Base-by-base conservation (phyloP, 1,284 basidiomycete species). In the Earliella scabrosa region DNA sequence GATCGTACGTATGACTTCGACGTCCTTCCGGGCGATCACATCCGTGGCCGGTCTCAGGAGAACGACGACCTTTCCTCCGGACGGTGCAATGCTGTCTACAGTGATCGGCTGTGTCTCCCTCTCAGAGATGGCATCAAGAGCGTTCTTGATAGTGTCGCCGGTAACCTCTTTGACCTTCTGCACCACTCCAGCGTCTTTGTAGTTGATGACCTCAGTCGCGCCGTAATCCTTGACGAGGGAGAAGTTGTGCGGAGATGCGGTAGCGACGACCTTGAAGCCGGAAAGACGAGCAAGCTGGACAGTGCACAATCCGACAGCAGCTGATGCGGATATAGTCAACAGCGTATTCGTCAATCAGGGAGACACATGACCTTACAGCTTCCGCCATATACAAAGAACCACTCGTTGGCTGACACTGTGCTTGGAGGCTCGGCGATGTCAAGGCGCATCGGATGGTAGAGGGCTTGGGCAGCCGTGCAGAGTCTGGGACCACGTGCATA, bases 201-300 rank as follows among this genome's bases (percentile, higher is more conserved):
- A 66, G 60, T 77, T 71, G 61, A 77, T 71, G 2, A 74, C 70
- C 2, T 62, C 72, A 45, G 77, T 72, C 0, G 79, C 80, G 4
- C 80, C 79, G 32, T 73, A 70, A 1, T 65, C 54, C 59, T 73
- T 75, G 55, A 79, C 67, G 21, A 77, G 67, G 7, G 70, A 73
- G 46, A 66, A 71, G 60, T 77, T 77, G 35, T 68, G 70, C 3
- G 75, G 71, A 3, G 75, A 77, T 14, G 75, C 69, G 8, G 75
- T 75, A 4, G 78, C 70, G 49, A 75, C 68, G 34, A 78, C 73
- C 36, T 69, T 71, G 63, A 75, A 75, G 20, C 79, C 79, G 1
- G 72, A 63, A 18, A 75, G 54, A 53, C 75, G 73, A 27, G 75
- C 75, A 29, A 81, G 70, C 61, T 80, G 77, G 35, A 80, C 65